A percentile compares a stretch with the other conserved stretches of the same genome.
These are phyloP conservation scores for Nothomitra cinnamomea DNA, from an alignment of 2,329 filamentous ascomycete genomes.

Conservation along the genomic window DNA sequence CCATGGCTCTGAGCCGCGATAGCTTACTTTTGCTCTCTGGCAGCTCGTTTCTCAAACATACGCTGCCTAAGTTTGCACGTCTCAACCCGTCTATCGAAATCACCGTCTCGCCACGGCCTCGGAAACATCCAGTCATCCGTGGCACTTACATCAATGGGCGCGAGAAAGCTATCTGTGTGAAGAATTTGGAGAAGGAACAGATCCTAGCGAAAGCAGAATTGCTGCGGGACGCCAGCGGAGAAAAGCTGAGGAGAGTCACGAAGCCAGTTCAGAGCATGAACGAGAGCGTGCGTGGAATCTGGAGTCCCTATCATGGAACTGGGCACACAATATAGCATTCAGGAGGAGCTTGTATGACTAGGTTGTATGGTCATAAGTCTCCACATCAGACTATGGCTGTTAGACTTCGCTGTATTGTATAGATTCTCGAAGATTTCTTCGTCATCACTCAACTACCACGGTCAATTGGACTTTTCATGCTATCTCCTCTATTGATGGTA, in stretches of 20 bases:
- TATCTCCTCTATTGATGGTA: not conserved
- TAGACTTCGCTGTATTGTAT: not conserved
- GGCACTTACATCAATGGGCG: constrained; percentile 88
- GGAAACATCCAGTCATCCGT: constrained; percentile 73
- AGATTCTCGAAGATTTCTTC: not conserved
- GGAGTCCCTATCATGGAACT: constrained; percentile 47
- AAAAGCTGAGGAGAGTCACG: constrained; percentile 47
- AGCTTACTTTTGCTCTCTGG: constrained; percentile 2
- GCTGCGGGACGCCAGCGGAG: constrained; percentile 56
- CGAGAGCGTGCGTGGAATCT: constrained; percentile 50
- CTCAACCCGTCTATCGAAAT: constrained; percentile 82
- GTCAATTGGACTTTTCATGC: not conserved
- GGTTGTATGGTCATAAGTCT: not conserved
- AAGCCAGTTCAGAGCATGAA: constrained; percentile 49
- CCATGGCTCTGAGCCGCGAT: not conserved
- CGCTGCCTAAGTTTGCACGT: constrained; percentile 61
- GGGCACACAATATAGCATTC: not conserved
- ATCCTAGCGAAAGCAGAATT: constrained; percentile 65
- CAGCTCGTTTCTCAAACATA: constrained; percentile 66
- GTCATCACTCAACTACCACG: not conserved
- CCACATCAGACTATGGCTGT: not conserved
- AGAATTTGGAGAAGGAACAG: constrained; percentile 66
- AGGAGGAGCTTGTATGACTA: not conserved
- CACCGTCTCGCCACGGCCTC: constrained; percentile 74
- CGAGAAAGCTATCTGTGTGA: constrained; percentile 72